phyloP scores from a whole-genome alignment of 2,329 filamentous ascomycete genomes.

The Claviceps humidiphila region DNA sequence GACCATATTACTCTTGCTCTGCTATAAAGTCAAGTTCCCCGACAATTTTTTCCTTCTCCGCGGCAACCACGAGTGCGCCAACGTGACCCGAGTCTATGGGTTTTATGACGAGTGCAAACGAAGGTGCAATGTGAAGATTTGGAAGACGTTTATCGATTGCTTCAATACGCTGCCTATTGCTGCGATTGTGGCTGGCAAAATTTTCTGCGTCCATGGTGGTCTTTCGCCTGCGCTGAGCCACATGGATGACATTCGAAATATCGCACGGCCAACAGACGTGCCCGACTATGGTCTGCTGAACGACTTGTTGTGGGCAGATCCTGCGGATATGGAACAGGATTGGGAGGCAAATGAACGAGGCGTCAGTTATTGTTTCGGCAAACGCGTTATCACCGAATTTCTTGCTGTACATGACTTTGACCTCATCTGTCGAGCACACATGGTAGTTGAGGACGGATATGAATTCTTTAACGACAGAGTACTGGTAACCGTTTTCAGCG shows the following conservation, averaged over 20 bases:
- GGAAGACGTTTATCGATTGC: conserved; percentile 95
- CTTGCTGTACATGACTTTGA: conserved; percentile 92
- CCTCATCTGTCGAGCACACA: conserved; percentile 90
- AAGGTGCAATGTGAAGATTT: conserved; percentile 90
- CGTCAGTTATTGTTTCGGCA: conserved; percentile 96
- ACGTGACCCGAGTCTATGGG: conserved; percentile 88
- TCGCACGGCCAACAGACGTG: conserved; percentile 89
- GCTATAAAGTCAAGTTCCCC: conserved; percentile 94
- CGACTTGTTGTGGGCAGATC: conserved; percentile 93
- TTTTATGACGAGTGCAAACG: conserved; percentile 99
- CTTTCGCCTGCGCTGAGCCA: conserved; percentile 83
- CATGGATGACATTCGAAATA: conserved; percentile 97
- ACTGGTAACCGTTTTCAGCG: conserved; percentile 92
- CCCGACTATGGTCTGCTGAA: conserved; percentile 93
- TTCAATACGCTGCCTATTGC: conserved; percentile 95
- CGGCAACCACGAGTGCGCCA: conserved; percentile 94
- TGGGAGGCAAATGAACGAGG: conserved; percentile 97
- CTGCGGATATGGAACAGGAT: conserved; percentile 93
- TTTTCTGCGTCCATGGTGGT: conserved; percentile 94
- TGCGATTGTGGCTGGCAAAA: conserved; percentile 92
- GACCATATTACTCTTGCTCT: conserved; percentile 81
- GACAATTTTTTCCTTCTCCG: conserved; percentile 94
- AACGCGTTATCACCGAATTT: conserved; percentile 96
- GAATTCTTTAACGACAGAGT: conserved; percentile 96
- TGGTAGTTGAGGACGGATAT: conserved; percentile 98